Evolutionary conservation across 179 eudicot species (phyloP).

Genomic region (Nepenthes alata): DNA sequence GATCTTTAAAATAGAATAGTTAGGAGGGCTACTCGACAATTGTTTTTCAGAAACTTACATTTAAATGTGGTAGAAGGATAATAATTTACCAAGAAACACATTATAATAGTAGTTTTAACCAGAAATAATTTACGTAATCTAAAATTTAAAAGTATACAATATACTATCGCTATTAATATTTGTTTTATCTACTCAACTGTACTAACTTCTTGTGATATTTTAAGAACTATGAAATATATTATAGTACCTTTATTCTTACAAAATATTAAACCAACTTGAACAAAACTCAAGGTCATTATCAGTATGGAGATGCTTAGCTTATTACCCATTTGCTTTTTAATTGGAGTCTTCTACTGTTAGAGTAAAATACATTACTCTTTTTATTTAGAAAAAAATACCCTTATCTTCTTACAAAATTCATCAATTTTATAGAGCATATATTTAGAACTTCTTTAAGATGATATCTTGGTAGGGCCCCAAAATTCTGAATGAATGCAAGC

Average conservation of each 20-base stretch:
- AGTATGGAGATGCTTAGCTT: conserved; percentile 8
- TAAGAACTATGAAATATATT: conserved; percentile 1
- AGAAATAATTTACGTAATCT: neutral
- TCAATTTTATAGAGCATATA: conserved; percentile 5
- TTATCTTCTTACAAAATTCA: conserved; percentile 3
- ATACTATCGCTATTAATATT: neutral
- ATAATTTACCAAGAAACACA: neutral
- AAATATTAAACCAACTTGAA: neutral
- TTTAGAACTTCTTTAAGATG: neutral
- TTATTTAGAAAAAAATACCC: conserved; percentile 1
- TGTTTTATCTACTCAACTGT: conserved; percentile 3
- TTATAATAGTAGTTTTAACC: neutral
- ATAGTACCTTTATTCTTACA: conserved; percentile 2
- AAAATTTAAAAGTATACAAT: conserved; percentile 4
- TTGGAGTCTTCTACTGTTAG: conserved; percentile 7
- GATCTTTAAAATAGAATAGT: neutral
- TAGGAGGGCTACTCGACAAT: conserved; percentile 3
- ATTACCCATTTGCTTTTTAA: conserved; percentile 11
- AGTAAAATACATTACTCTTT: conserved; percentile 9
- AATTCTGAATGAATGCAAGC: conserved; percentile 4
- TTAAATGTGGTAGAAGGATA: neutral
- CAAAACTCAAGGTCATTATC: conserved; percentile 16
- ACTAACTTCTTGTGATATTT: conserved; percentile 11
- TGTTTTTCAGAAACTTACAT: conserved; percentile 1
- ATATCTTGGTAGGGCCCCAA: neutral